Percentiles rank a stretch among this genome's conserved stretches.
phyloP scores from a whole-genome alignment of 2,329 filamentous ascomycete genomes.

The Hypoxylon sp. region DNA sequence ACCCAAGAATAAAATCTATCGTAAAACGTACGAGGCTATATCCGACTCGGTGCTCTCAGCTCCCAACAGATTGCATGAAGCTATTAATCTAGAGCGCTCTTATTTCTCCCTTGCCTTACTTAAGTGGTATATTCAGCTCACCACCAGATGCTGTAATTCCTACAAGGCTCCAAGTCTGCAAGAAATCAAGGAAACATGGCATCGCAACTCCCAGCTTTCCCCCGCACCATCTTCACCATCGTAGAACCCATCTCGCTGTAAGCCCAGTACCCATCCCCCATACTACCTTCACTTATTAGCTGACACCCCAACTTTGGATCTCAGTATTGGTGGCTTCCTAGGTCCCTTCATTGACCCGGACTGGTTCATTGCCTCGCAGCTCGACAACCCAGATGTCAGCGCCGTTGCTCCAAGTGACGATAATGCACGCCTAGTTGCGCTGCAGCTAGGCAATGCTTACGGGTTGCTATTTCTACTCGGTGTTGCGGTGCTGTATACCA shows the following conservation, averaged over 20 bases:
- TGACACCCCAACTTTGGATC: no score
- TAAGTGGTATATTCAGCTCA: constrained; percentile 1
- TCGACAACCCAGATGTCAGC: constrained; percentile 56
- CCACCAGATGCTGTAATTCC: constrained; percentile 1
- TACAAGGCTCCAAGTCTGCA: constrained; percentile 1
- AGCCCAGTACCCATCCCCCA: constrained; percentile 48
- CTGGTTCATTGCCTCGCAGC: constrained; percentile 76
- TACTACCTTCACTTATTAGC: constrained; percentile 16
- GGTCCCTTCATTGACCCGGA: constrained; percentile 69
- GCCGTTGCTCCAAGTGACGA: constrained; percentile 57
- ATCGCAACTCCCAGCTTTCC: constrained; percentile 73
- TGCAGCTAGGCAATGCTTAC: constrained; percentile 80
- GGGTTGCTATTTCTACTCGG: constrained; percentile 75
- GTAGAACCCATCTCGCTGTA: constrained; percentile 79
- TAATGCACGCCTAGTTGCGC: constrained; percentile 70
- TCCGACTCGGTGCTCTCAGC: background rate
- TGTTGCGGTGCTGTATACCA: constrained; percentile 74
- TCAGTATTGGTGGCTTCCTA: constrained; percentile 72
- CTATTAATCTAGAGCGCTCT: background rate
- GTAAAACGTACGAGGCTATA: background rate
- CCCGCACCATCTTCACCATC: constrained; percentile 76
- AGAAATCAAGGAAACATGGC: constrained; percentile 63
- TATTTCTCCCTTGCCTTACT: background rate
- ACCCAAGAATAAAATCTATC: constrained; percentile 1
- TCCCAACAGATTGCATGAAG: background rate